Percentiles rank a stretch among this genome's conserved stretches.
Evolutionary conservation across 768 basidiomycete genomes (phyloP).

Genomic region (Amanita polypyramis): DNA sequence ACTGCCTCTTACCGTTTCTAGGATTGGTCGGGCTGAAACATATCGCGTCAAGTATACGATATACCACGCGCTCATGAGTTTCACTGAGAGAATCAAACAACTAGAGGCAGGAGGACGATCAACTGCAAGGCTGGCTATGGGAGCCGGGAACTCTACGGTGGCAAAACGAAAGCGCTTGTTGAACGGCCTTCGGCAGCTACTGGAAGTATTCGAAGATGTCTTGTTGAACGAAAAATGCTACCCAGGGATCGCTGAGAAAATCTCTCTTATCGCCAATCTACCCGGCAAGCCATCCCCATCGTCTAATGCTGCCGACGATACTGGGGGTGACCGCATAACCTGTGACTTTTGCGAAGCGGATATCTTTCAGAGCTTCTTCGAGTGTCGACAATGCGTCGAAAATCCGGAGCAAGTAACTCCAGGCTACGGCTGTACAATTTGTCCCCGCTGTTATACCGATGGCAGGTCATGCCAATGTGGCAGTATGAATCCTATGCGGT

Average conservation of each 20-base stretch:
- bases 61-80: slow-evolving; percentile 37
- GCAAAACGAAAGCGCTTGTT: background rate
- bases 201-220: slow-evolving; percentile 40
- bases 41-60: slow-evolving; percentile 67
- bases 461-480: slow-evolving; percentile 63
- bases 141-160: too few species aligned
- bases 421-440: slow-evolving; percentile 43
- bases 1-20: slow-evolving; percentile 16
- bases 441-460: slow-evolving; percentile 66
- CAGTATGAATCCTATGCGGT: slow-evolving; percentile 52
- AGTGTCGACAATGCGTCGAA: slow-evolving; percentile 42
- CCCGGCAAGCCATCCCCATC: background rate
- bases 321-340: slow-evolving; percentile 20
- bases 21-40: slow-evolving; percentile 72
- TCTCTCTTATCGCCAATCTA: slow-evolving; percentile 9
- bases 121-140: background rate
- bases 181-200: slow-evolving; percentile 22
- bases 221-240: slow-evolving; percentile 36
- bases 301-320: background rate
- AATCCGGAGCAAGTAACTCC: slow-evolving; percentile 5
- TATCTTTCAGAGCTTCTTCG: slow-evolving; percentile 75
- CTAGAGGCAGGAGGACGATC: background rate
- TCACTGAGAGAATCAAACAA: background rate
- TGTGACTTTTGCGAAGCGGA: slow-evolving; percentile 82
- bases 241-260: slow-evolving; percentile 12